phyloP scores from a whole-genome alignment of 148 eudicot species.

The Gaultheria prostrata region DNA sequence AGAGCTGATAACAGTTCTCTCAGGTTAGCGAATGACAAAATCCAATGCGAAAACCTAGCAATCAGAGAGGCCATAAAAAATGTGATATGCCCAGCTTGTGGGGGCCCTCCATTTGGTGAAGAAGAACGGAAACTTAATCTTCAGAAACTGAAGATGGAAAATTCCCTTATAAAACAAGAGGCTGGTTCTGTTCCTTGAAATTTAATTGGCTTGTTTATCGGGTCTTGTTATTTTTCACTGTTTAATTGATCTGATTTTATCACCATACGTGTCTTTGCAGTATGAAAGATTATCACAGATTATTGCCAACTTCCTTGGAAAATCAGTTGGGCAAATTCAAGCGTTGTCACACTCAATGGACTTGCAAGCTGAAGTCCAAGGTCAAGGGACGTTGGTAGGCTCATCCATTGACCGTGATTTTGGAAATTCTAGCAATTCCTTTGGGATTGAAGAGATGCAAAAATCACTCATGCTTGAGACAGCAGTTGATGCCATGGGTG shows the following conservation, averaged over 20 bases:
- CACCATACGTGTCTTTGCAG: slow-evolving; percentile 7
- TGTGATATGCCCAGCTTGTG: slow-evolving; percentile 8
- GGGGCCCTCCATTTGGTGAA: slow-evolving; percentile 3
- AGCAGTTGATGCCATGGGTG: slow-evolving; percentile 45
- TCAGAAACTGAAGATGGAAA: slow-evolving; percentile 14
- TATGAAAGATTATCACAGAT: slow-evolving; percentile 10
- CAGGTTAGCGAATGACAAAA: slow-evolving; percentile 1
- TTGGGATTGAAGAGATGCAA: slow-evolving; percentile 7
- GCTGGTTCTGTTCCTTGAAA: neutral
- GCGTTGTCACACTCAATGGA: slow-evolving; percentile 1
- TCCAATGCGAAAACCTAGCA: slow-evolving; percentile 18
- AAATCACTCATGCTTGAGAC: slow-evolving; percentile 16
- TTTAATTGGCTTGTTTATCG: neutral
- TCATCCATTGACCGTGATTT: neutral
- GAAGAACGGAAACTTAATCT: slow-evolving; percentile 7
- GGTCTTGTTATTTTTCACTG: neutral
- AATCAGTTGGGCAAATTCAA: slow-evolving; percentile 1
- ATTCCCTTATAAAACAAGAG: slow-evolving; percentile 15
- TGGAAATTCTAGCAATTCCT: neutral
- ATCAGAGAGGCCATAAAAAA: slow-evolving; percentile 9
- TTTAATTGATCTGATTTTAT: neutral
- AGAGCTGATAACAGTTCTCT: slow-evolving; percentile 11
- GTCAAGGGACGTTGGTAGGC: neutral
- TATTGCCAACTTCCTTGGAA: slow-evolving; percentile 14
- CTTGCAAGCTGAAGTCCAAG: neutral